Percentiles rank a stretch among this genome's conserved stretches.
These are phyloP conservation scores for Heliamphora pulchella DNA, from an alignment of 179 eudicot genomes.

Conservation along the genomic window DNA sequence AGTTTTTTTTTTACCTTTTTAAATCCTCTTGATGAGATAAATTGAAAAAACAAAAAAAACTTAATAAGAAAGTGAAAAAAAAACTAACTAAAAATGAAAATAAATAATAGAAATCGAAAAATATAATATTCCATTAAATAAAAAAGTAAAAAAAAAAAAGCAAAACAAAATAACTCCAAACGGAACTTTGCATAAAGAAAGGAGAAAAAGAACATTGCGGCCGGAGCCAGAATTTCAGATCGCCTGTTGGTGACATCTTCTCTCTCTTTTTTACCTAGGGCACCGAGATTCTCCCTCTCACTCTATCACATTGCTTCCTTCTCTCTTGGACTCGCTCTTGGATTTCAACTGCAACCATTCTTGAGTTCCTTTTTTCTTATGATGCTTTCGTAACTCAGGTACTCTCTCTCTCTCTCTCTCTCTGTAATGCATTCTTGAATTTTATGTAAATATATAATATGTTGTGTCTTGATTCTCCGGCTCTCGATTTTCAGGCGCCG, in stretches of 20 bases:
- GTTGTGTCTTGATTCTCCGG: neutral
- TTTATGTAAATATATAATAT: neutral
- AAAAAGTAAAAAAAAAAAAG: no score
- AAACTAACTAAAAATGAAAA: no score
- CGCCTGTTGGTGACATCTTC: neutral
- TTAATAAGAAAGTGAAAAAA: no score
- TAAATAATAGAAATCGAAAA: no score
- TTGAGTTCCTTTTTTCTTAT: neutral
- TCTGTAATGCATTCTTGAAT: neutral
- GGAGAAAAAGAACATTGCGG: neutral
- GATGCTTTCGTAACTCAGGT: neutral
- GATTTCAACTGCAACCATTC: neutral
- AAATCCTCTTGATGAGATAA: no score
- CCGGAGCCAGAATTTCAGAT: neutral
- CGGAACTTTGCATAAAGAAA: neutral
- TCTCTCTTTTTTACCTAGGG: slow-evolving; percentile 2
- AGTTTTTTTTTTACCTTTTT: no score
- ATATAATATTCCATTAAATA: no score
- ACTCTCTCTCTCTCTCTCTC: neutral
- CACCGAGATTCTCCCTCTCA: neutral
- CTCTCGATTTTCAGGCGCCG: slow-evolving; percentile 9
- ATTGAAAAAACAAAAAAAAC: no score
- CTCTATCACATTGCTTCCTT: neutral
- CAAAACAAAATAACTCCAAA: no score
- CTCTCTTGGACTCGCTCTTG: neutral